Evolutionary conservation across 2,329 filamentous ascomycete genomes (phyloP), one percentile per base, ranked within the genome.

Genomic region (Fusarium sp.): DNA sequence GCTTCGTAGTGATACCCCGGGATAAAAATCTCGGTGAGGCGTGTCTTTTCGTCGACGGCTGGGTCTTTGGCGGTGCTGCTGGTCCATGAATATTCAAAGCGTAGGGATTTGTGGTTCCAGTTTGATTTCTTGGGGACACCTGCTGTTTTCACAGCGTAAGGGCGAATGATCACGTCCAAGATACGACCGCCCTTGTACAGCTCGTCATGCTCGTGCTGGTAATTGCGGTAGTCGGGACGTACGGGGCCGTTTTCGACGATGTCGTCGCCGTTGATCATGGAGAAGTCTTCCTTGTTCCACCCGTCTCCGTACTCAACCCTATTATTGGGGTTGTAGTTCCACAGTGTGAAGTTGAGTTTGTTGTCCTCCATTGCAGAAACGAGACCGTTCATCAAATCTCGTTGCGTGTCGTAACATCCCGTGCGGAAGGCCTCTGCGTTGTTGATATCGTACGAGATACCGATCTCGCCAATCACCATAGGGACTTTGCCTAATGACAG

Each of bases 251-350:
- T 66, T 9, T 75, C 75, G 2, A 73, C 70, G 11, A 71, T 64
- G 1, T 72, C 72, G 53, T 81, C 75, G 20, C 78, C 75, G 9
- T 80, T 81, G 20, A 81, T 71, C 24, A 82, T 68, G 0, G 80
- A 82, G 49, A 82, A 82, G 45, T 82, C 80, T 56, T 82, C 80
- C 54, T 77, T 80, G 56, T 82, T 82, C 80, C 80, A 82, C 2
- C 79, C 78, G 13, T 82, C 80, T 0, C 80, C 80, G 10, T 79
- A 79, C 63, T 78, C 77, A 32, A 77, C 73, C 6, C 74, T 66
- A 51, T 80, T 81, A 35, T 77, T 74, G 0, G 79, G 79, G 45
- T 80, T 81, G 43, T 80, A 80, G 54, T 82, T 81, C 74, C 79
- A 80, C 7, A 81, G 62, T 0, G 80, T 81, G 17, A 81, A 80